Conservation (phyloP, 108 stramenopile genomes). For the Cyclotella distinguenda region DNA sequence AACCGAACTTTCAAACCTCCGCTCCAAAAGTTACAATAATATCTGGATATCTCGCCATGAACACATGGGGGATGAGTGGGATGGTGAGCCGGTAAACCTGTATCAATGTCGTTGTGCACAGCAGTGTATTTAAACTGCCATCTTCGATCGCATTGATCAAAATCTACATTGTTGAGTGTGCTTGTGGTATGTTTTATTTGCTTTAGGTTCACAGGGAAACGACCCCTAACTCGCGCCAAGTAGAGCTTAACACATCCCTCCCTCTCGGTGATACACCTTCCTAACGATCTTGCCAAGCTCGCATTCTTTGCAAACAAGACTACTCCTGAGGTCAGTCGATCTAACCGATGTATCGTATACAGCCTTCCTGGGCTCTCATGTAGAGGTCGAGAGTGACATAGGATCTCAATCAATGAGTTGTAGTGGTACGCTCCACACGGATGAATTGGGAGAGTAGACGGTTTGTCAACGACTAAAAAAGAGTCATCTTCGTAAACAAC, state of each 20-base stretch:
- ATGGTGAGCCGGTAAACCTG: no score
- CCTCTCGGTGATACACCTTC: conserved; percentile 65
- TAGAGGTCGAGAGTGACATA: conserved; percentile 49
- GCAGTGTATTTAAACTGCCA: conserved; percentile 25
- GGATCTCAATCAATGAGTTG: conserved; percentile 75
- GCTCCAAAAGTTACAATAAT: conserved; percentile 1
- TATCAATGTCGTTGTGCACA: no score
- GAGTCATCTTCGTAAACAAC: conserved; percentile 66
- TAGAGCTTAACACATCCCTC: conserved; percentile 73
- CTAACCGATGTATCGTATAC: conserved; percentile 75
- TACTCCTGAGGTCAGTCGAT: conserved; percentile 79
- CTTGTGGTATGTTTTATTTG: neutral
- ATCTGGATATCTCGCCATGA: conserved; percentile 23
- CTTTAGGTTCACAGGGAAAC: conserved; percentile 54
- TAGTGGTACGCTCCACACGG: conserved; percentile 91
- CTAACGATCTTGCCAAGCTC: conserved; percentile 56
- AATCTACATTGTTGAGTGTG: neutral
- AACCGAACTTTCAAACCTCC: conserved; percentile 20
- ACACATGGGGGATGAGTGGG: conserved; percentile 45
- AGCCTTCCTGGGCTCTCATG: conserved; percentile 47
- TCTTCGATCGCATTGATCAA: neutral
- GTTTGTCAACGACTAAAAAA: conserved; percentile 85
- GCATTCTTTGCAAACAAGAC: conserved; percentile 70
- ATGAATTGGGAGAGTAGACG: conserved; percentile 90
- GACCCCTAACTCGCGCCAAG: conserved; percentile 70